Evolutionary conservation across 192 early-diverging fungal genomes (phyloP), one percentile per base, ranked within the genome.

Genomic region (Podila epigama): DNA sequence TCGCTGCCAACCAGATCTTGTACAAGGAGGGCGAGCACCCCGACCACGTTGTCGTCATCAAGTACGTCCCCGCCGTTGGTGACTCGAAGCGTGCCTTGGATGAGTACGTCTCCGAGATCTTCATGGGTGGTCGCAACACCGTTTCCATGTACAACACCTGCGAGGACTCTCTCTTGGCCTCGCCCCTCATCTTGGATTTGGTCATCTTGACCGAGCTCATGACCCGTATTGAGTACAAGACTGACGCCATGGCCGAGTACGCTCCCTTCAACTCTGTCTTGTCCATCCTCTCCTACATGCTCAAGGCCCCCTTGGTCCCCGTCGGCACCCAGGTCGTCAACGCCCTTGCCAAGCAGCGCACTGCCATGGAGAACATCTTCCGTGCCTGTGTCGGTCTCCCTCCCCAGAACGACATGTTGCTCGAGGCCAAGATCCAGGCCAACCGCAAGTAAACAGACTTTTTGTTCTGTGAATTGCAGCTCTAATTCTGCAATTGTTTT

Each of bases 101-200:
- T 86, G 97, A 99, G 84, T 99, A 99, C 70, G 92, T 94, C 57
- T 93, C 90, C 69, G 97, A 99, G 86, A 99, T 99, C 75, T 99
- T 99, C 75, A 99, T 99, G 97, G 95, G 94, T 41, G 97, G 97
- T 39, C 92, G 93, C 75, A 83, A 83, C 78, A 96, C 95, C 63
- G 94, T 99, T 80, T 98, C 97, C 56, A 75, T 97, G 77, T 98
- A 97, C 90, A 99, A 99, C 85, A 95, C 96, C 29, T 99, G 97
- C 84, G 97, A 99, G 86, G 97, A 99, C 82, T 98, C 96, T 50
- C 91, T 99, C 63, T 89, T 99, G 63, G 97, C 97, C 57, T 93
- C 94, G 56, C 97, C 97, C 42, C 85, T 99, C 42, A 99, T 99
- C 85, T 88, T 99, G 77, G 97, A 99, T 70, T 84, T 99, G 67